Evolutionary conservation across 2,329 filamentous ascomycete species (phyloP), one percentile per base, ranked within the genome.

Genomic region (Aspergillus brunneoviolaceus): DNA sequence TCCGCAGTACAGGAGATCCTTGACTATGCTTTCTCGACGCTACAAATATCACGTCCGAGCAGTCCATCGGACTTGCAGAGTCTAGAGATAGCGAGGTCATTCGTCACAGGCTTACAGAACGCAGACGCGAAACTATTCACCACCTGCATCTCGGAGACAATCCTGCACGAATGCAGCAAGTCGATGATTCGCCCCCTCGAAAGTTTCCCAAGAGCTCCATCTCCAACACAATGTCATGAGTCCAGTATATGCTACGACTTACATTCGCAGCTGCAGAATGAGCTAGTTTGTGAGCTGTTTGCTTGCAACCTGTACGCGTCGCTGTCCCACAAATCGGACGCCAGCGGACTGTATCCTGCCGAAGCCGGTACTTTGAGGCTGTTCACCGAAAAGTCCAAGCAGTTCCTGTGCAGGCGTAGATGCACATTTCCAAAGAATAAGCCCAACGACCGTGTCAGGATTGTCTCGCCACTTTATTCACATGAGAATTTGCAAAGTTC

Each of bases 211-310:
- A 57, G 58, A 9, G 21, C 47, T 4, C 47, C 65, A 12, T 60
- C 25, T 11, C 60, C 63, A 45, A 50, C 48, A 3, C 55, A 64
- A 16, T 75, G 73, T 21, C 54, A 63, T 27, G 65, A 61, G 1
- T 59, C 58, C 11, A 55, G 52, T 33, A 51, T 60, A 2, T 75
- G 73, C 54, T 49, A 60, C 50, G 62, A 55, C 49, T 63, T 65
- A 6, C 59, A 63, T 25, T 58, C 49, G 2, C 50, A 54, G 21
- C 23, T 60, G 16, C 67, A 72, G 14, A 74, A 75, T 35, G 58
- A 63, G 50, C 48, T 74, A 16, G 53, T 74, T 1, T 56, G 67
- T 31, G 66, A 69, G 5, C 12, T 74, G 2, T 64, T 72, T 29
- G 57, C 62, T n/a, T 60, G 74, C 27, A 71, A 69, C 57, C 63